phyloP scores from a whole-genome alignment of 495 filamentous ascomycete genomes.

The Parathielavia hyrcaniae region DNA sequence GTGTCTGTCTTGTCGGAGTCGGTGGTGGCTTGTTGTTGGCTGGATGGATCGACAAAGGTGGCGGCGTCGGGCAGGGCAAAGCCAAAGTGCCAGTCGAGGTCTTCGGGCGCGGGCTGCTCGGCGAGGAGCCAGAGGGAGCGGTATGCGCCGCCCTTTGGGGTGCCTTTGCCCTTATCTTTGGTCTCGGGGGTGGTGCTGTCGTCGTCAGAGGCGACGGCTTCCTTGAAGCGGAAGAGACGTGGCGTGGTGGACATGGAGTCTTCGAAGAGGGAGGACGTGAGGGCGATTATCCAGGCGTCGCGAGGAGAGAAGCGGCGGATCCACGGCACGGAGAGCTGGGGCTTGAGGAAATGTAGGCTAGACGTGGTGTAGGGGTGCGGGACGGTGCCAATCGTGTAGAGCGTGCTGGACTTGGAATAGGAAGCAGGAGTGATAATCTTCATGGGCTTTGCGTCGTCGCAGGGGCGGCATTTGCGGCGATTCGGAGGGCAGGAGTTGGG shows the following conservation, averaged over 20 bases:
- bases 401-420: slow-evolving; percentile 54
- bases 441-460: slow-evolving; percentile 52
- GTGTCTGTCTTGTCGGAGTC: no score
- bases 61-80: slow-evolving; percentile 63
- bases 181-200: slow-evolving; percentile 21
- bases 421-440: slow-evolving; percentile 52
- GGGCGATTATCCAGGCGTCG: slow-evolving; percentile 68
- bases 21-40: no score
- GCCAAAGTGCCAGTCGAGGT: slow-evolving; percentile 84
- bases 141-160: slow-evolving; percentile 22
- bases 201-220: slow-evolving; percentile 63
- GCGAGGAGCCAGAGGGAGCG: slow-evolving; percentile 76
- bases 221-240: slow-evolving; percentile 71
- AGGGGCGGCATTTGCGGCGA: slow-evolving; percentile 62
- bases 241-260: slow-evolving; percentile 52
- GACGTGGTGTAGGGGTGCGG: slow-evolving; percentile 85
- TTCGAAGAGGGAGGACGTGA: slow-evolving; percentile 65
- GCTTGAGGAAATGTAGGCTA: slow-evolving; percentile 47
- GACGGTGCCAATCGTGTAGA: slow-evolving; percentile 78
- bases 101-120: slow-evolving; percentile 56
- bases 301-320: slow-evolving; percentile 71
- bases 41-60: slow-evolving; percentile 25
- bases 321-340: slow-evolving; percentile 55
- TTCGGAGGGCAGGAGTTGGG: slow-evolving; percentile 85
- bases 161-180: neutral